These are phyloP conservation scores for Thoreauomyces humboldtii DNA, from an alignment of 192 early-diverging fungal genomes.

Conservation along the genomic window DNA sequence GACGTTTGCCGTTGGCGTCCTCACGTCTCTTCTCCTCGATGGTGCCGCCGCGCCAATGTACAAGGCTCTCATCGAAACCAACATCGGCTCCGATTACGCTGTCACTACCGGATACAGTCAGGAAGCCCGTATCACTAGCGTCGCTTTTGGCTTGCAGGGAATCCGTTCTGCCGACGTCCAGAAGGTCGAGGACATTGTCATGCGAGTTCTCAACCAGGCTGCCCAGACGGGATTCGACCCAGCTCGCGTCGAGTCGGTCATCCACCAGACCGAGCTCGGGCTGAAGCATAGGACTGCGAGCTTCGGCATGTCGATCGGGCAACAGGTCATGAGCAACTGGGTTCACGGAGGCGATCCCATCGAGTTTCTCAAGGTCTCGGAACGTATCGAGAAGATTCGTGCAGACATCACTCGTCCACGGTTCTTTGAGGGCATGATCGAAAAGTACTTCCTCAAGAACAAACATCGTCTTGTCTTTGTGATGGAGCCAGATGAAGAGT, in stretches of 20 bases:
- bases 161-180: conserved; percentile 66
- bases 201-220: conserved; percentile 64
- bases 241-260: conserved; percentile 73
- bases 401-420: conserved; percentile 45
- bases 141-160: conserved; percentile 89
- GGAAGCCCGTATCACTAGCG: conserved; percentile 46
- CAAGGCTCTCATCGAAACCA: conserved; percentile 85
- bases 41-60: conserved; percentile 92
- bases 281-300: conserved; percentile 85
- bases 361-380: conserved; percentile 76
- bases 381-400: conserved; percentile 71
- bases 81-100: conserved; percentile 86
- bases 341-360: conserved; percentile 85
- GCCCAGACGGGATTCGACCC: conserved; percentile 74
- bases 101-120: conserved; percentile 88
- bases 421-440: conserved; percentile 74
- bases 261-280: conserved; percentile 87
- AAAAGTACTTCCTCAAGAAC: conserved; percentile 79
- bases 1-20: conserved; percentile 76
- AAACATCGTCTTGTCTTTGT: conserved; percentile 71
- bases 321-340: conserved; percentile 75
- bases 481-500: conserved; percentile 77
- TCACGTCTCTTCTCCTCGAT: conserved; percentile 79
- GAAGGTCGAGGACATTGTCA: conserved; percentile 67
- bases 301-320: conserved; percentile 84